A percentile compares a stretch with the other conserved stretches of the same genome.
These are phyloP conservation scores for Lecanicillium sp. DNA, from an alignment of 2,329 filamentous ascomycete genomes.

Conservation along the genomic window DNA sequence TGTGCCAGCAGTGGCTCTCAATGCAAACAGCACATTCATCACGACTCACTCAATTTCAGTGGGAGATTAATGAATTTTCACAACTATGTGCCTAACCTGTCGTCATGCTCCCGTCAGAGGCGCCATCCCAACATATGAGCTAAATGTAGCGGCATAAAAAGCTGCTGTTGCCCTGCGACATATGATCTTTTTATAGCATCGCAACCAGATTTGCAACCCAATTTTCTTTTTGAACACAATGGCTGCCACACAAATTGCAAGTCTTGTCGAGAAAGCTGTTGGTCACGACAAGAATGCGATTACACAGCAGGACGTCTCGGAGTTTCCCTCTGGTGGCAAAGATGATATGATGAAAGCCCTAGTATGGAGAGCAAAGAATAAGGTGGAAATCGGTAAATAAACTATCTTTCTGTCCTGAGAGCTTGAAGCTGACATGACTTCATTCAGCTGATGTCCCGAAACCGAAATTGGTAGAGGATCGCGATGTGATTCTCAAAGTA, in stretches of 20 bases:
- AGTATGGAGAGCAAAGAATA: conserved; percentile 77
- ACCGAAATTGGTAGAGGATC: conserved; percentile 65
- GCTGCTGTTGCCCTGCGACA: no score
- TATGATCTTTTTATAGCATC: no score
- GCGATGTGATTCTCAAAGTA: conserved; percentile 75
- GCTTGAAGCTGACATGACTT: neutral
- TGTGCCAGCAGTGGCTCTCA: no score
- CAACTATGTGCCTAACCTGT: neutral
- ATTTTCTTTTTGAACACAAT: conserved; percentile 32
- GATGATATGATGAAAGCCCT: conserved; percentile 71
- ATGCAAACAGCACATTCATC: no score
- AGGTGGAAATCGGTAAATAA: conserved; percentile 56
- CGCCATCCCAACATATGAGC: no score
- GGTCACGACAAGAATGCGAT: conserved; percentile 61
- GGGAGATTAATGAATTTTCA: no score
- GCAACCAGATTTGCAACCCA: neutral
- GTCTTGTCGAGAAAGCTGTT: conserved; percentile 57
- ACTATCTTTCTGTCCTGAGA: neutral
- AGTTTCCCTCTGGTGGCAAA: conserved; percentile 48
- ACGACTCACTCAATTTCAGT: no score
- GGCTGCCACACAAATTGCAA: conserved; percentile 61
- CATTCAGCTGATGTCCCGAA: conserved; percentile 55
- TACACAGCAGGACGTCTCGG: conserved; percentile 60
- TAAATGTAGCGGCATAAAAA: no score
- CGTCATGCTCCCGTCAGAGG: conserved; percentile 2